Conservation (phyloP, 192 early-diverging fungal genomes). For the Coemansia sp. region DNA sequence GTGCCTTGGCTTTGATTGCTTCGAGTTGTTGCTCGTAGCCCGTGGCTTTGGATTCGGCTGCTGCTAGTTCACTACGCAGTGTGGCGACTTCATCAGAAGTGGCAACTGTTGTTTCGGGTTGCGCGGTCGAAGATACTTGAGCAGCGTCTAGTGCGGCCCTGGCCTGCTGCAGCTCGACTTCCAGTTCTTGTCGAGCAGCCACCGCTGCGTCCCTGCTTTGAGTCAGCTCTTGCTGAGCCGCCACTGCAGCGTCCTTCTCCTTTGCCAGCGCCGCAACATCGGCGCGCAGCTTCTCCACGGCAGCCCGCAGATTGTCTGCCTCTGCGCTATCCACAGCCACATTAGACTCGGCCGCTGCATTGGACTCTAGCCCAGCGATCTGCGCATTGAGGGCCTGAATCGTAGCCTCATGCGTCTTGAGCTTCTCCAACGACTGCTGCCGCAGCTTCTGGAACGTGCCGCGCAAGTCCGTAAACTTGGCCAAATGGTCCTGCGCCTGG, state of each 20-base stretch:
- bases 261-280: conserved; percentile 32
- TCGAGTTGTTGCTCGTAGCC: conserved; percentile 37
- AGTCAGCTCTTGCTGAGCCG: conserved; percentile 30
- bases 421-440: conserved; percentile 35
- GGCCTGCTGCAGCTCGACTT: conserved; percentile 18
- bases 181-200: conserved; percentile 31
- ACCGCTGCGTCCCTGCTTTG: conserved; percentile 37
- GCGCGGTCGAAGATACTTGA: background rate
- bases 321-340: background rate
- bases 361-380: conserved; percentile 15
- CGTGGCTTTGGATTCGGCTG: conserved; percentile 37
- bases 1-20: conserved; percentile 40
- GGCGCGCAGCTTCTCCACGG: background rate
- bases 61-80: conserved; percentile 57
- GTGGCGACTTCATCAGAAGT: conserved; percentile 15
- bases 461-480: conserved; percentile 38
- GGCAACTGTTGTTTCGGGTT: background rate
- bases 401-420: conserved; percentile 30
- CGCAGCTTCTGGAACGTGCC: conserved; percentile 41
- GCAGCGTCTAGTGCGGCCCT: conserved; percentile 16
- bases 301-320: conserved; percentile 10
- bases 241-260: conserved; percentile 48
- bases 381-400: conserved; percentile 32
- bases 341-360: conserved; percentile 3
- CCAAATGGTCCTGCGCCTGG: conserved; percentile 17